These are phyloP conservation scores for Candida adriatica DNA, from an alignment of 805 yeast species.

Conservation along the genomic window DNA sequence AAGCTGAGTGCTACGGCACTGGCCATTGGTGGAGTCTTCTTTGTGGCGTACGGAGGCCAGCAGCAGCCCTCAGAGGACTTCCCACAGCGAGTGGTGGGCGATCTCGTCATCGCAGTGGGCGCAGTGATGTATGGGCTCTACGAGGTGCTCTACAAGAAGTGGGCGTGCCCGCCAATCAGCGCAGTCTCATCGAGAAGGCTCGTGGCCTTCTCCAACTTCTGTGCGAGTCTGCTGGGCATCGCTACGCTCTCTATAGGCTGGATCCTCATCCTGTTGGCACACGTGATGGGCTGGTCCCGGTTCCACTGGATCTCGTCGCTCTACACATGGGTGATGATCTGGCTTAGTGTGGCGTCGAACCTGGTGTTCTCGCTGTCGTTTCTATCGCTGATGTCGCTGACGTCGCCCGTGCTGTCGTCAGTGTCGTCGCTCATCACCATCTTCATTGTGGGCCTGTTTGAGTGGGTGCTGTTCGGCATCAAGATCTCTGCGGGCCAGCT, in stretches of 20 bases:
- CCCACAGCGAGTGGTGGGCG: slow-evolving; percentile 63
- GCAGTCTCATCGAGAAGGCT: slow-evolving; percentile 60
- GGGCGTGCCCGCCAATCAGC: slow-evolving; percentile 66
- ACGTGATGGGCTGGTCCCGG: slow-evolving; percentile 48
- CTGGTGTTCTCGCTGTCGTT: slow-evolving; percentile 65
- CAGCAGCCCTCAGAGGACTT: slow-evolving; percentile 25
- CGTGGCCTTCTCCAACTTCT: slow-evolving; percentile 72
- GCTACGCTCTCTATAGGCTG: slow-evolving; percentile 46
- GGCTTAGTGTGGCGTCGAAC: slow-evolving; percentile 54
- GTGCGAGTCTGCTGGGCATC: slow-evolving; percentile 62
- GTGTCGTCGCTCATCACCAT: slow-evolving; percentile 68
- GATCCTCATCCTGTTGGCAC: slow-evolving; percentile 39
- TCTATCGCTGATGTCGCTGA: slow-evolving; percentile 70
- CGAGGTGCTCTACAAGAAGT: slow-evolving; percentile 75
- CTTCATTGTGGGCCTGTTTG: slow-evolving; percentile 69
- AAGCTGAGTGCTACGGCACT: slow-evolving; percentile 63
- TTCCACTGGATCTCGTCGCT: slow-evolving; percentile 45
- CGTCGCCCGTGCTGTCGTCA: slow-evolving; percentile 77
- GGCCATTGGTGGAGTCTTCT: slow-evolving; percentile 69
- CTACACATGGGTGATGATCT: slow-evolving; percentile 36
- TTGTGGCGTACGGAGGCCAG: slow-evolving; percentile 64
- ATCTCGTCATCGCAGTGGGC: slow-evolving; percentile 62
- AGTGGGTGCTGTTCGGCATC: slow-evolving; percentile 61
- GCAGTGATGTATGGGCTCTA: slow-evolving; percentile 75
- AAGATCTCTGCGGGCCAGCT: slow-evolving; percentile 49